Base-by-base conservation (phyloP, 1,139 yeast species). In the Fermentozyma sake region DNA sequence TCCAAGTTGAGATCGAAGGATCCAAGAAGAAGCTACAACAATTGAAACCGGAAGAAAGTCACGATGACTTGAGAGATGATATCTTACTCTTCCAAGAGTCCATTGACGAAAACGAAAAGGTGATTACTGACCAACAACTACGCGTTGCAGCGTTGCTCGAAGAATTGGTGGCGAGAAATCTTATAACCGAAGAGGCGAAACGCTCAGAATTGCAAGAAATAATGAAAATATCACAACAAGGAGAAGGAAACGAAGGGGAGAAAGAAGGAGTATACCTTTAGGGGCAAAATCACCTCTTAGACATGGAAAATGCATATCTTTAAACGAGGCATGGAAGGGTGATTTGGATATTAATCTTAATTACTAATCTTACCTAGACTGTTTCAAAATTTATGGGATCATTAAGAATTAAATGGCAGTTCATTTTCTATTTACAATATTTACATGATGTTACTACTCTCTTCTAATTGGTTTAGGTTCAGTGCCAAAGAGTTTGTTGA, bases 401-500 rank as follows among this genome's bases (percentile, higher is more conserved):
- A n/a, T n/a, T n/a, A n/a, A n/a, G n/a, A n/a, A n/a, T n/a, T n/a
- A n/a, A n/a, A n/a, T n/a, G n/a, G n/a, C n/a, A n/a, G n/a, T n/a
- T n/a, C n/a, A n/a, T n/a, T n/a, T n/a, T n/a, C 19, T 16, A 20
- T 25, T 13, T 21, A 26, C 18, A 18, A 22, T 22, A 22, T 24
- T 20, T 16, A 25, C 22, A 20, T 20, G n/a, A 18, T 20, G n/a
- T n/a, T n/a, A n/a, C 16, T 10, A 14, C 37, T 39, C 48, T 32
- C 41, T 55, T 26, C 45, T 47, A 24, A 60, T 49, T 3, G 50
- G 49, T 15, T 49, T 44, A 20, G 47, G 50, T 16, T 60, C 62
- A 8, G 50, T 54, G n/a, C 71, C 71, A 37, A 63, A 60, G 34
- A 67, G 52, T 44, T 63, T 65, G 35, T 63, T 58, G 38, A 58